These are phyloP conservation scores for Thelonectria discophora DNA, from an alignment of 2,329 filamentous ascomycete genomes.

Conservation along the genomic window DNA sequence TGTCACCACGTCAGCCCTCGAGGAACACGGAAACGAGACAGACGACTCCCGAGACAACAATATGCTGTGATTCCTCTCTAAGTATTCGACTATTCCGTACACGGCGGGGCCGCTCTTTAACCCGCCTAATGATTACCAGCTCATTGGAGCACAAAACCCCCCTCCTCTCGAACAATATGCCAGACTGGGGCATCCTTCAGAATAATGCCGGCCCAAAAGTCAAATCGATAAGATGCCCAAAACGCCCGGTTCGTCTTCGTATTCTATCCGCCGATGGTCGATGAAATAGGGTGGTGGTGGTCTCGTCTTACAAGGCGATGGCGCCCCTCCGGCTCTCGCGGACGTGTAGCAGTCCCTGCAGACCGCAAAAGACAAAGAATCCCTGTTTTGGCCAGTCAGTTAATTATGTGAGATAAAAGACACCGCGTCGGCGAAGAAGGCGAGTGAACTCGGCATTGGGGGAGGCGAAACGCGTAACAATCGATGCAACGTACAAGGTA, in stretches of 20 bases:
- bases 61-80: slow-evolving; percentile 33
- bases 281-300: too few species aligned
- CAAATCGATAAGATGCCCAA: slow-evolving; percentile 39
- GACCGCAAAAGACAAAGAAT: slow-evolving; percentile 90
- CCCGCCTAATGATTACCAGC: slow-evolving; percentile 29
- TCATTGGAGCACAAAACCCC: slow-evolving; percentile 12
- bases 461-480: background rate
- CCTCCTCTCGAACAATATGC: slow-evolving; percentile 11
- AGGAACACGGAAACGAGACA: background rate
- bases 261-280: slow-evolving; percentile 29
- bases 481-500: slow-evolving; percentile 75
- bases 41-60: slow-evolving; percentile 18
- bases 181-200: slow-evolving; percentile 31
- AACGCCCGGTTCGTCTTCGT: slow-evolving; percentile 43
- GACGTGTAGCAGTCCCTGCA: slow-evolving; percentile 87
- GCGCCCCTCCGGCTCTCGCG: slow-evolving; percentile 84
- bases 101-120: slow-evolving; percentile 20
- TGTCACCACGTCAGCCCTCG: too few species aligned
- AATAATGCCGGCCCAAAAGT: slow-evolving; percentile 38
- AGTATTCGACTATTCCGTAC: slow-evolving; percentile 37
- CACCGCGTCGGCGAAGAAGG: background rate
- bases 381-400: slow-evolving; percentile 60
- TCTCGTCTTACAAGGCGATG: slow-evolving; percentile 70
- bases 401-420: background rate
- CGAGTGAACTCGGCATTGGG: background rate